Evolutionary conservation across 805 yeast genomes (phyloP).

Genomic region (Saccharomycopsis olivae): DNA sequence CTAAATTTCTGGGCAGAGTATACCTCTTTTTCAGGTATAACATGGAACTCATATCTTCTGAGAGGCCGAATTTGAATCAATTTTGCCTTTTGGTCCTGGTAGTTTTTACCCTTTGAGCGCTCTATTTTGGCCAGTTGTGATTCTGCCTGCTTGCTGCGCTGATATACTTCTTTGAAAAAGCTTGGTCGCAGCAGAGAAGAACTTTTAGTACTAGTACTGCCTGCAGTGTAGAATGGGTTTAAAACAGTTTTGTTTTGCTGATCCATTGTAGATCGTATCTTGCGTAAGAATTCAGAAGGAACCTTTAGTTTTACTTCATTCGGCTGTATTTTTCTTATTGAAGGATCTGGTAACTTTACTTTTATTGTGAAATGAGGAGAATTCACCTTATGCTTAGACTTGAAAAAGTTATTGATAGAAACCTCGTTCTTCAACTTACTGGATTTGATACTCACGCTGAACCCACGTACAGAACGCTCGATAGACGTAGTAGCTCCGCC

Average conservation of each 20-base stretch:
- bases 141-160: conserved; percentile 4
- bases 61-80: conserved; percentile 3
- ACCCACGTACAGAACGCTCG: too few relatives aligned
- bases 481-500: too few relatives aligned
- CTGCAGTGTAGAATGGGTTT: conserved; percentile 9
- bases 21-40: conserved; percentile 1
- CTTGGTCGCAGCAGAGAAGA: too few relatives aligned
- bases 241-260: conserved; percentile 8
- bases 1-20: too few relatives aligned
- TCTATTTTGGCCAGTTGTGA: background rate
- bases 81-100: background rate
- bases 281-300: conserved; percentile 2
- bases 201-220: background rate
- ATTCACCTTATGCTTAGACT: too few relatives aligned
- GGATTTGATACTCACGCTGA: too few relatives aligned
- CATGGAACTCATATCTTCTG: conserved; percentile 16
- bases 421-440: too few relatives aligned
- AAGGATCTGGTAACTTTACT: conserved; percentile 3
- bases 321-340: background rate
- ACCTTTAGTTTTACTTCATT: conserved; percentile 1
- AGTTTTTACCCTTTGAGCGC: background rate
- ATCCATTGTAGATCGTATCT: conserved; percentile 3
- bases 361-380: too few relatives aligned
- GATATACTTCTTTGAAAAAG: conserved; percentile 8
- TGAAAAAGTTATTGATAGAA: too few relatives aligned